These are phyloP conservation scores for Fusarium vanettenii DNA, from an alignment of 2,329 filamentous ascomycete genomes.

Conservation along the genomic window DNA sequence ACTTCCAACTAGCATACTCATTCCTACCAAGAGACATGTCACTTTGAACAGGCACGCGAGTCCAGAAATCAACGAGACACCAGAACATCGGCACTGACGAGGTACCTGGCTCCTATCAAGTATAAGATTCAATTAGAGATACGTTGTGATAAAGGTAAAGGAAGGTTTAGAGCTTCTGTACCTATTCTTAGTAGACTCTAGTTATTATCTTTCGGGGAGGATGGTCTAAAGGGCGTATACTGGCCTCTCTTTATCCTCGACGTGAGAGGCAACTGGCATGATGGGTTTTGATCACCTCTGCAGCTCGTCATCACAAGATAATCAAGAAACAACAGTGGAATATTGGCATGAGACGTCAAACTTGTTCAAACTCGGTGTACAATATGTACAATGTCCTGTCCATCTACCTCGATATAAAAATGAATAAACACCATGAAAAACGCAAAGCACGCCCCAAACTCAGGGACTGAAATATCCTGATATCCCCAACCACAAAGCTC, in stretches of 20 bases:
- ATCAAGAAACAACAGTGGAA: not conserved
- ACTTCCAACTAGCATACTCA: not conserved
- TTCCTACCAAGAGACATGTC: not conserved
- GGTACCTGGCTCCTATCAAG: not conserved
- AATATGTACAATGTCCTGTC: slow-evolving; percentile 35
- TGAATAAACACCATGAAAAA: slow-evolving; percentile 33
- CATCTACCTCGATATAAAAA: slow-evolving; percentile 30
- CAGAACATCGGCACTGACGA: not conserved
- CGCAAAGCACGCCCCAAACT: slow-evolving; percentile 8
- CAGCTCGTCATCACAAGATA: not conserved
- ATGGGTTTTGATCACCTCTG: not conserved
- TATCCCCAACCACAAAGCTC: slow-evolving; percentile 16
- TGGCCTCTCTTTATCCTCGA: not conserved
- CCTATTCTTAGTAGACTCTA: not conserved
- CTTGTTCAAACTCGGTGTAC: slow-evolving; percentile 42
- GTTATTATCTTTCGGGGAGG: not conserved
- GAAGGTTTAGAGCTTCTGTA: not conserved
- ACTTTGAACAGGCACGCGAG: not conserved
- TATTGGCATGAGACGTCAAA: slow-evolving; percentile 12
- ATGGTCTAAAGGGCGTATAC: not conserved
- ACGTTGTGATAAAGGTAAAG: not conserved
- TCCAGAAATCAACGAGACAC: not conserved
- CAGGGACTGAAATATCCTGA: slow-evolving; percentile 20
- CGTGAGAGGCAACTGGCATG: not conserved
- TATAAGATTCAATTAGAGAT: not conserved